Evolutionary conservation across 2,329 filamentous ascomycete genomes (phyloP), one percentile per base, ranked within the genome.

Genomic region (Monilinia polystroma): DNA sequence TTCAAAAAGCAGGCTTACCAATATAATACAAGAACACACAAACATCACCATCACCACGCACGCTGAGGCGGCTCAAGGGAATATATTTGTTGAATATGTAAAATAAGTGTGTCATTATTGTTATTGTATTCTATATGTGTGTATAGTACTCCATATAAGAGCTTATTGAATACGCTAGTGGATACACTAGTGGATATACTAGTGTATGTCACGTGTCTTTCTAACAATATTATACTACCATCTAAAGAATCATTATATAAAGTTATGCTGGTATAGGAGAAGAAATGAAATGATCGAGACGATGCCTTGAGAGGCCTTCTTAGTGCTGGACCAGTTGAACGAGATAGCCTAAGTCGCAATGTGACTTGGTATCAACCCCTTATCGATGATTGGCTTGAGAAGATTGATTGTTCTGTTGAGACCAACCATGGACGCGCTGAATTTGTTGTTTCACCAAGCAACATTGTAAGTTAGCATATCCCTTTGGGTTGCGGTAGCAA

Each of bases 381-480:
- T 76, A 77, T 1, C 69, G 72, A 18, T 69, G 73, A 49, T 77
- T 72, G 68, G 87, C 86, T 3, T 78, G 72, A 35, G 32, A 35
- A 35, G 32, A 35, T 8, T 70, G 73, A 49, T 77, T 72, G 67
- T 87, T 86, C 3, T 78, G 73, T 43, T 83, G 79, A 68, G 83
- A 86, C 90, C 89, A 92, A 0, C 78, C 77, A 69, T 89, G 82
- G 59, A 93, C 83, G 0, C 85, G 82, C 12, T 81, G 76, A 52
- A 92, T 83, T 71, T 91, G 88, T 43, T 82, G 80, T 64, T 84
- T 79, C 0, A 92, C 84, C 1, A 92, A 80, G 3, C 86, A 82
- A 66, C 87, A 87, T 74, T 92, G 89, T 0, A 84, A 76, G 75
- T 83, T 78, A 62, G 85, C 85, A 76, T 90, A 85, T 29, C 87